A percentile compares a stretch with the other conserved stretches of the same genome.
phyloP scores from a whole-genome alignment of 768 basidiomycete species.

The Phanerodontia chrysosporium region DNA sequence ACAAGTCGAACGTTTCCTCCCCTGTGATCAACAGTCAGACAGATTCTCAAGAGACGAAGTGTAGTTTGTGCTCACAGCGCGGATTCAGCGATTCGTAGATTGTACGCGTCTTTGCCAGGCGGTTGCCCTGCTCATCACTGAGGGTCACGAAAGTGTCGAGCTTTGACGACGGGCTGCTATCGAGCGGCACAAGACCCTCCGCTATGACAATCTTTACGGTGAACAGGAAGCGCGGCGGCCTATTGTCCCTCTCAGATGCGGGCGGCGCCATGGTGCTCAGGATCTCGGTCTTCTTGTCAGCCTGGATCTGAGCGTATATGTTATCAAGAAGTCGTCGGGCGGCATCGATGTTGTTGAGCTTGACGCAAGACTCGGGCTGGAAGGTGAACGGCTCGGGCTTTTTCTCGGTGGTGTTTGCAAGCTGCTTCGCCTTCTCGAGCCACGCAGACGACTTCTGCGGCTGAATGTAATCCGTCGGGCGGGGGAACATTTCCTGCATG shows the following conservation, averaged over 20 bases:
- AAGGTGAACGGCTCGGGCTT: conserved; percentile 96
- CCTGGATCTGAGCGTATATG: conserved; percentile 89
- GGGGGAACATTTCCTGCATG: conserved; percentile 92
- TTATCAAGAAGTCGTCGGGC: conserved; percentile 88
- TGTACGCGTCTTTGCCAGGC: conserved; percentile 91
- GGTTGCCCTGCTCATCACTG: conserved; percentile 86
- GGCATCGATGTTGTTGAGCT: conserved; percentile 95
- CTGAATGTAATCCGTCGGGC: conserved; percentile 71
- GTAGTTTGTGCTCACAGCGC: conserved; percentile 59
- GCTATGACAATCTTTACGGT: conserved; percentile 92
- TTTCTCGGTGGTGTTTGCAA: conserved; percentile 77
- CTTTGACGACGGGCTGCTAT: conserved; percentile 71
- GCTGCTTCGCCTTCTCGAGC: conserved; percentile 80
- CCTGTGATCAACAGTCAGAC: conserved; percentile 42
- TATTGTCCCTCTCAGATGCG: conserved; percentile 48
- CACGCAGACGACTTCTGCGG: conserved; percentile 86
- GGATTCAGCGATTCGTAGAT: conserved; percentile 89
- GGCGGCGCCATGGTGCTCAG: conserved; percentile 47
- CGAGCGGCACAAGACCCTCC: conserved; percentile 78
- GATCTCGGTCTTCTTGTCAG: conserved; percentile 75
- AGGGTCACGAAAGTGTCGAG: conserved; percentile 92
- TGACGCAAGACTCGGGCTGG: conserved; percentile 89
- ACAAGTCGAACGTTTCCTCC: conserved; percentile 96
- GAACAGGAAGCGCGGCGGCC: conserved; percentile 71
- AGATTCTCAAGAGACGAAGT: background rate